A percentile compares a stretch with the other conserved stretches of the same genome.
Evolutionary conservation across 805 yeast genomes (phyloP).

Genomic region (Spathaspora gorwiae): DNA sequence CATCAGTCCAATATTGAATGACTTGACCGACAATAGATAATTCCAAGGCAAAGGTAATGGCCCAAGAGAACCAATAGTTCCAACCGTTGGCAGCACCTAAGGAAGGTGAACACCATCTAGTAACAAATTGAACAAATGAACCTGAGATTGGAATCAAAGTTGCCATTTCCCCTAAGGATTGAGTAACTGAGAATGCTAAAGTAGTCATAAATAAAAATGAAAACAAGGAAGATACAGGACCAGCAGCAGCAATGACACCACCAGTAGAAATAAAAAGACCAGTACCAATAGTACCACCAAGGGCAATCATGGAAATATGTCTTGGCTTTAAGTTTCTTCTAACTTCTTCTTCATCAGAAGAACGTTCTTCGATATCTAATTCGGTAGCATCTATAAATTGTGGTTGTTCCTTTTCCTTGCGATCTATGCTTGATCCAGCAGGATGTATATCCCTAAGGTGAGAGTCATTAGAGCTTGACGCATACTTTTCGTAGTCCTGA

Average conservation of each 20-base stretch:
- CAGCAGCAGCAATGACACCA: conserved; percentile 43
- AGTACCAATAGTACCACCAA: conserved; percentile 79
- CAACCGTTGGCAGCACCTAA: conserved; percentile 70
- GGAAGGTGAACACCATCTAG: conserved; percentile 65
- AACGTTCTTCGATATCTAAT: conserved; percentile 1
- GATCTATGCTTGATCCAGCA: conserved; percentile 1
- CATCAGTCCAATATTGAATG: conserved; percentile 60
- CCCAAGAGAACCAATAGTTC: conserved; percentile 76
- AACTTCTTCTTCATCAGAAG: conserved; percentile 28
- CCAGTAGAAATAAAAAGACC: conserved; percentile 69
- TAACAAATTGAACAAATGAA: conserved; percentile 66
- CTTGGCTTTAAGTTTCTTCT: conserved; percentile 60
- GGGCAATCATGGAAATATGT: conserved; percentile 70
- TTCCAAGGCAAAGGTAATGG: conserved; percentile 71
- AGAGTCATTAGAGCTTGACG: neutral
- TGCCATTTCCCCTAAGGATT: conserved; percentile 77
- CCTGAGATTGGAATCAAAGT: conserved; percentile 68
- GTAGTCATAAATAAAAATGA: conserved; percentile 65
- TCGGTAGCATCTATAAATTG: conserved; percentile 5
- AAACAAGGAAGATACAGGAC: conserved; percentile 66
- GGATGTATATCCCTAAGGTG: conserved; percentile 2
- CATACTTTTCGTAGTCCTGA: conserved; percentile 6
- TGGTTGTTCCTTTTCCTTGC: conserved; percentile 3
- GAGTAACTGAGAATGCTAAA: conserved; percentile 62
- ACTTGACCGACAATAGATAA: conserved; percentile 66